A percentile compares a stretch with the other conserved stretches of the same genome.
Conservation (phyloP, 2,329 filamentous ascomycete genomes). For the Sporothrix pallida region DNA sequence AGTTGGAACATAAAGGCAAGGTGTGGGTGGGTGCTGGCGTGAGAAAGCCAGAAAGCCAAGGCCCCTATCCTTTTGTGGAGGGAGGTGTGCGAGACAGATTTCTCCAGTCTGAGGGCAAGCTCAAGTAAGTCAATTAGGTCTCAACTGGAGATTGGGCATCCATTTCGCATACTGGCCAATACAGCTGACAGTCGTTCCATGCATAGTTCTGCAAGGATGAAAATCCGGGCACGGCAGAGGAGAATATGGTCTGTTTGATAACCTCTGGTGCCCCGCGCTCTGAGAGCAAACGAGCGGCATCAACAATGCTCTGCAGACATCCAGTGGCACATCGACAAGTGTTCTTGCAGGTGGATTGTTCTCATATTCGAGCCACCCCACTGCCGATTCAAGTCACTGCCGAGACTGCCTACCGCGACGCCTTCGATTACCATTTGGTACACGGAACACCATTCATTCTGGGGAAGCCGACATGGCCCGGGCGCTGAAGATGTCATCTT, state of each 20-base stretch:
- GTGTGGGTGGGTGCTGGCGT: neutral
- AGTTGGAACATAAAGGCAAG: neutral
- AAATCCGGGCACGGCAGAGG: neutral
- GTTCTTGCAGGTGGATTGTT: neutral
- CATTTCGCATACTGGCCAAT: neutral
- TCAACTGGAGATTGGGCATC: neutral
- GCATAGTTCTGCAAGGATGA: neutral
- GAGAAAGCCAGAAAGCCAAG: neutral
- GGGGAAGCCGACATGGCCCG: neutral
- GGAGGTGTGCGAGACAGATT: neutral
- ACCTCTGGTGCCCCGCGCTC: neutral
- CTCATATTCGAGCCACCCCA: neutral
- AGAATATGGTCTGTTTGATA: neutral
- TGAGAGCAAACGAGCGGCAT: no score
- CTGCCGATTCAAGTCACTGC: neutral
- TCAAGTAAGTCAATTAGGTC: neutral
- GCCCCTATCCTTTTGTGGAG: neutral
- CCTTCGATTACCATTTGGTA: neutral
- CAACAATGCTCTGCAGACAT: no score
- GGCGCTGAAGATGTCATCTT: neutral
- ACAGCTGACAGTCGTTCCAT: neutral
- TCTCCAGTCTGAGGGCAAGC: neutral
- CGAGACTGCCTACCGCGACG: neutral
- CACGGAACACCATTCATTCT: neutral
- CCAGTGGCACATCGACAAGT: slow-evolving; percentile 17